Evolutionary conservation across 2,329 filamentous ascomycete genomes (phyloP).

Genomic region (Mariannaea sp.): DNA sequence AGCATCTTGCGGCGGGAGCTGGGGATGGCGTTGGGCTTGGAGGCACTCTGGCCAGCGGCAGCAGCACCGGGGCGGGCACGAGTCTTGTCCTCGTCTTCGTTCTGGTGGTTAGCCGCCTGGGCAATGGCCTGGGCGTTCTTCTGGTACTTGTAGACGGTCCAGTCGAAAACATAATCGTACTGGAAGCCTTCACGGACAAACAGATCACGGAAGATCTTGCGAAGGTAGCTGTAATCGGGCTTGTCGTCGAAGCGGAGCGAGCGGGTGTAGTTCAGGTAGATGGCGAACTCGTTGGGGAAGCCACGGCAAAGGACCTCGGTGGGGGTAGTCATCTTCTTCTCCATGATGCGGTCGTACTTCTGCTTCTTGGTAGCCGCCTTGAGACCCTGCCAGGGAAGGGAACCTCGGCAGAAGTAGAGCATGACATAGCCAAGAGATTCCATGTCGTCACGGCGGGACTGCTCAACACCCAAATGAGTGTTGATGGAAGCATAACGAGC

Average conservation of each 20-base stretch:
- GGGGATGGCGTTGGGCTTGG: constrained; percentile 75
- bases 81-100: constrained; percentile 77
- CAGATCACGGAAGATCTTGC: constrained; percentile 99
- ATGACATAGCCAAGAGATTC: constrained; percentile 98
- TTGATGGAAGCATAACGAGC: constrained; percentile 99
- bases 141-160: constrained; percentile 99
- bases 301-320: constrained; percentile 98
- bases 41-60: constrained; percentile 65
- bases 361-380: constrained; percentile 99
- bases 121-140: constrained; percentile 97
- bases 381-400: constrained; percentile 96
- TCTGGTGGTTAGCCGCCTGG: constrained; percentile 71
- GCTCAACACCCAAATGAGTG: constrained; percentile 96
- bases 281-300: constrained; percentile 99
- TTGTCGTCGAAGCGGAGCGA: constrained; percentile 99
- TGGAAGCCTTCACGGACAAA: constrained; percentile 99
- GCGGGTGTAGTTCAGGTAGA: constrained; percentile 99
- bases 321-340: constrained; percentile 99
- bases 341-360: constrained; percentile 99
- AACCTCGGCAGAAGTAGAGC: constrained; percentile 99
- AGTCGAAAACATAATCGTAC: constrained; percentile 99
- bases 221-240: constrained; percentile 98
- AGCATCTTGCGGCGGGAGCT: constrained; percentile 85
- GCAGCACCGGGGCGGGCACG: constrained; percentile 70
- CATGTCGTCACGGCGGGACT: constrained; percentile 99